Percentiles rank a stretch among this genome's conserved stretches.
Evolutionary conservation across 2,329 filamentous ascomycete genomes (phyloP).

Genomic region (Sphaerulina populicola): DNA sequence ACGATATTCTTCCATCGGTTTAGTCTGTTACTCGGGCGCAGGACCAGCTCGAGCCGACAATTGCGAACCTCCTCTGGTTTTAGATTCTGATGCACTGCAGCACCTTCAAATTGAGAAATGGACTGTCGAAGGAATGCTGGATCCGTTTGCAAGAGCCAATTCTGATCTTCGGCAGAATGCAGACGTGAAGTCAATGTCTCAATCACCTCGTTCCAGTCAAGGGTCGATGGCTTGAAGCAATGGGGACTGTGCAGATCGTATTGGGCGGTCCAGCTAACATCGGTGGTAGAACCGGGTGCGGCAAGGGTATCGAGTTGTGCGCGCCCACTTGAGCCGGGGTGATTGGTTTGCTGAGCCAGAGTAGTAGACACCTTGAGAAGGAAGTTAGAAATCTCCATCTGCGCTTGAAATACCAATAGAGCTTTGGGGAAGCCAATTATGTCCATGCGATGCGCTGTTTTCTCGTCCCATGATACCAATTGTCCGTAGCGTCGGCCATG

Average conservation of each 20-base stretch:
- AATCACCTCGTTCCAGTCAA: constrained; percentile 17
- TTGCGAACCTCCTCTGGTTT: not conserved
- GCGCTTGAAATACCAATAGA: constrained; percentile 20
- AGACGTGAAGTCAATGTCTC: constrained; percentile 12
- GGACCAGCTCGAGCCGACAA: not conserved
- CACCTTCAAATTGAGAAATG: not conserved
- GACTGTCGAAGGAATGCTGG: constrained; percentile 5
- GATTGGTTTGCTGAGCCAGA: not conserved
- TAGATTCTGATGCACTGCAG: not conserved
- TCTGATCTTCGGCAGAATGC: constrained; percentile 20
- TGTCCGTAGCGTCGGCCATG: constrained; percentile 10
- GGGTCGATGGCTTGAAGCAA: constrained; percentile 15
- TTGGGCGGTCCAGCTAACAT: not conserved
- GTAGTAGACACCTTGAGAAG: constrained; percentile 11
- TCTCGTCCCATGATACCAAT: constrained; percentile 15
- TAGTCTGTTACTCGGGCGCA: not conserved
- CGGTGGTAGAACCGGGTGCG: not conserved
- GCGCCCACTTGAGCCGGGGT: not conserved
- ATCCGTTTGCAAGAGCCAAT: constrained; percentile 25
- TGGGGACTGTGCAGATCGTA: not conserved
- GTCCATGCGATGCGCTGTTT: constrained; percentile 16
- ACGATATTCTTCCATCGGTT: constrained; percentile 1
- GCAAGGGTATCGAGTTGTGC: not conserved
- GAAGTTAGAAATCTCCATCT: constrained; percentile 16
- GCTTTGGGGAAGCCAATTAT: constrained; percentile 23